Conservation (phyloP, 2,329 filamentous ascomycete species). For the Albophoma yamanashiensis region DNA sequence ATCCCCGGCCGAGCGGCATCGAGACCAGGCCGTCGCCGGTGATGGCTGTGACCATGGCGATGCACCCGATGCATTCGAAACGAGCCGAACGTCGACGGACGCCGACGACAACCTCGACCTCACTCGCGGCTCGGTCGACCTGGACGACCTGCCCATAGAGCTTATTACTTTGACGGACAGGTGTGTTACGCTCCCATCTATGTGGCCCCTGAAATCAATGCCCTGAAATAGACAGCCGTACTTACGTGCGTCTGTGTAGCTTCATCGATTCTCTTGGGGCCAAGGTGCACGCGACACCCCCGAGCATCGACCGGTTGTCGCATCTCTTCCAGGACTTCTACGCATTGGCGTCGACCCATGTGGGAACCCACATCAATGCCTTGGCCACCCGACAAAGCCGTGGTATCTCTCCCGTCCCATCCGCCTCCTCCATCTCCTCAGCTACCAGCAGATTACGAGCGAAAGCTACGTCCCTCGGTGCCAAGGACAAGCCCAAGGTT, state of each 20-base stretch:
- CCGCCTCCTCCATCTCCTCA: conserved; percentile 44
- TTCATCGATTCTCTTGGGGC: conserved; percentile 86
- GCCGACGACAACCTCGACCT: conserved; percentile 35
- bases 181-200: conserved; percentile 29
- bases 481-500: conserved; percentile 38
- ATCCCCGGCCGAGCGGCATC: conserved; percentile 14
- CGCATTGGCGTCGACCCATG: conserved; percentile 64
- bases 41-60: conserved; percentile 12
- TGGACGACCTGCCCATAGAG: conserved; percentile 90
- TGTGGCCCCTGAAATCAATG: not conserved
- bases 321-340: conserved; percentile 96
- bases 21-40: conserved; percentile 10
- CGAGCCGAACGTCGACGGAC: conserved; percentile 23
- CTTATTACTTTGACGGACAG: conserved; percentile 82
- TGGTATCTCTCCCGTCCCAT: conserved; percentile 45
- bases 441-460: conserved; percentile 45
- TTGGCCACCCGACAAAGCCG: conserved; percentile 67
- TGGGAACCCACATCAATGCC: conserved; percentile 76
- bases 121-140: conserved; percentile 51
- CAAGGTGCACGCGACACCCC: conserved; percentile 75
- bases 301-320: conserved; percentile 72
- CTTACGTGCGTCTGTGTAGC: conserved; percentile 30
- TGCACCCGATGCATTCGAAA: conserved; percentile 39
- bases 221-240: not conserved
- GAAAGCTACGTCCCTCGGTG: conserved; percentile 42